Conservation (phyloP, 23 red algal species). For the Gracilaria vermiculophylla region DNA sequence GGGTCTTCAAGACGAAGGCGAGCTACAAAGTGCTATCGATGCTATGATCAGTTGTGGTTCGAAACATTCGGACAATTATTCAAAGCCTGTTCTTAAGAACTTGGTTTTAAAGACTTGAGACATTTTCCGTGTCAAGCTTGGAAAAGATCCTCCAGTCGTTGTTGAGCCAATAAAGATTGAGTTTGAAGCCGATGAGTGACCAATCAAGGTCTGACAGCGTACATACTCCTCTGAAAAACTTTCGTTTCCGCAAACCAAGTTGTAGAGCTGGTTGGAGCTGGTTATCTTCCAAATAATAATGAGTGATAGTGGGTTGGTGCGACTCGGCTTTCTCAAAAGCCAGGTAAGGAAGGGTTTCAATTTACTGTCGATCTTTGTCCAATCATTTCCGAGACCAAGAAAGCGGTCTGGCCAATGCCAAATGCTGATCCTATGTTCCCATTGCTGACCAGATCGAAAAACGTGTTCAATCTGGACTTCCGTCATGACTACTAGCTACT, state of each 20-base stretch:
- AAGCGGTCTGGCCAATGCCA: background rate
- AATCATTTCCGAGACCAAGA: background rate
- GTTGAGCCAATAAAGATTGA: background rate
- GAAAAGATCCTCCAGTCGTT: background rate
- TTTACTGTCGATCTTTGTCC: conserved; percentile 11
- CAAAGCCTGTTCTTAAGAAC: background rate
- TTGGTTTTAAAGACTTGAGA: background rate
- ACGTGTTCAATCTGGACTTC: conserved; percentile 8
- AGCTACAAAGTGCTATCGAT: background rate
- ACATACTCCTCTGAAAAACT: background rate
- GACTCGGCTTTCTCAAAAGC: background rate
- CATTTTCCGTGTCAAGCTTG: background rate
- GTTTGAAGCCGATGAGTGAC: background rate
- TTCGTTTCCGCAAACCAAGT: background rate
- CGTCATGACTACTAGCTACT: conserved; percentile 14
- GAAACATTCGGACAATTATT: background rate
- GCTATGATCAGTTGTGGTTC: background rate
- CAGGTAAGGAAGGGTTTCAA: background rate
- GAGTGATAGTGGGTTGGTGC: background rate
- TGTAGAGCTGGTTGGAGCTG: background rate
- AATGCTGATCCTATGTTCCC: background rate
- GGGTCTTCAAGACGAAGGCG: background rate
- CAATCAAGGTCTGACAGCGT: background rate
- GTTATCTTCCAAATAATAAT: background rate
- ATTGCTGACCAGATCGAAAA: background rate